Evolutionary conservation across 768 basidiomycete genomes (phyloP).

Genomic region (Boletus huronensis): DNA sequence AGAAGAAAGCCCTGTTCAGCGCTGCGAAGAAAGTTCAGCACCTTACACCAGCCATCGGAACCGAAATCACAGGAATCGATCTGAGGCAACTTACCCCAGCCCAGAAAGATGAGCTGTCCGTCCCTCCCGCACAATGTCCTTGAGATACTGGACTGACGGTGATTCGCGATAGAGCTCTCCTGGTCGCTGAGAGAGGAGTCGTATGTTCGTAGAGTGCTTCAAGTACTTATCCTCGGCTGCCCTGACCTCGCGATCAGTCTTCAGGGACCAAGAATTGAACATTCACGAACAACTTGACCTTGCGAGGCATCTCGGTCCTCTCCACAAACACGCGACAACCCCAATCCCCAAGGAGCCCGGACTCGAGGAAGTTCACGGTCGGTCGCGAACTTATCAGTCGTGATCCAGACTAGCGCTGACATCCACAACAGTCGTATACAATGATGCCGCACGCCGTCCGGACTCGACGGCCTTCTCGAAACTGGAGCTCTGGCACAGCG

Average conservation of each 20-base stretch:
- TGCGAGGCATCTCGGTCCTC: slow-evolving; percentile 65
- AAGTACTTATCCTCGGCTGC: too few relatives aligned
- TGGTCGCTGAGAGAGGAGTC: slow-evolving; percentile 73
- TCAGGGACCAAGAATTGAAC: slow-evolving; percentile 69
- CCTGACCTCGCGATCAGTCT: slow-evolving; percentile 42
- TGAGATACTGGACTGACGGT: slow-evolving; percentile 4
- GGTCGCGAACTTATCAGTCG: slow-evolving; percentile 15
- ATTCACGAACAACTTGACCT: slow-evolving; percentile 71
- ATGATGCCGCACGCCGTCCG: slow-evolving; percentile 58
- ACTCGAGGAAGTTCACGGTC: slow-evolving; percentile 73
- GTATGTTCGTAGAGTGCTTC: slow-evolving; percentile 50
- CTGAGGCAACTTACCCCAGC: slow-evolving; percentile 58
- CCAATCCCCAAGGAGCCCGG: slow-evolving; percentile 68
- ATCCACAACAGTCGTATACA: slow-evolving; percentile 58
- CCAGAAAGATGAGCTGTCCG: slow-evolving; percentile 81
- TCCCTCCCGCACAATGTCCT: background rate
- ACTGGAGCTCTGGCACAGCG: slow-evolving; percentile 78
- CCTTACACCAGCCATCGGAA: slow-evolving; percentile 70
- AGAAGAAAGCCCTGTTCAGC: slow-evolving; percentile 60
- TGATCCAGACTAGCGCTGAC: slow-evolving; percentile 1
- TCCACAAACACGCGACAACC: slow-evolving; percentile 83
- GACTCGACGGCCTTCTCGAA: slow-evolving; percentile 66
- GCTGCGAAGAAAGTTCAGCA: slow-evolving; percentile 67
- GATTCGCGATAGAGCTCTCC: slow-evolving; percentile 48
- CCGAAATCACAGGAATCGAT: slow-evolving; percentile 72